Evolutionary conservation across 495 filamentous ascomycete species (phyloP).

Genomic region (Penicillium canariense): DNA sequence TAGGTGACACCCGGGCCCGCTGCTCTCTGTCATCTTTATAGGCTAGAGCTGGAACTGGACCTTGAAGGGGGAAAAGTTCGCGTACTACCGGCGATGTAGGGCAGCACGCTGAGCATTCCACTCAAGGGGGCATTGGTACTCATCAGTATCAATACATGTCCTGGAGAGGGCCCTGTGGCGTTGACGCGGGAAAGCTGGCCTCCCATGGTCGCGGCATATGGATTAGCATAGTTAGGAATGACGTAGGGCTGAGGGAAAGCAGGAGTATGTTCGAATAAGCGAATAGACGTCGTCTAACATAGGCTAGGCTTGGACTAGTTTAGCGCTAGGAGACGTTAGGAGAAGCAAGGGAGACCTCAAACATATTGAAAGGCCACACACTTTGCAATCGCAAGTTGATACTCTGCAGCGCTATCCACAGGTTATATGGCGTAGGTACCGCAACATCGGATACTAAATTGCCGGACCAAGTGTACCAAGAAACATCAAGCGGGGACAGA

Average conservation of each 20-base stretch:
- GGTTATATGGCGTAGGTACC: not conserved
- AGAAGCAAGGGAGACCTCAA: conserved; percentile 14
- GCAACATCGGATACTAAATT: not conserved
- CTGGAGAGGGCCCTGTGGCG: conserved; percentile 43
- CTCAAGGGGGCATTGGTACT: conserved; percentile 38
- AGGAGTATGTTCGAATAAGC: conserved; percentile 29
- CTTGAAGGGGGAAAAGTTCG: conserved; percentile 47
- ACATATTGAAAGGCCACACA: conserved; percentile 6
- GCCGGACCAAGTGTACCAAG: not conserved
- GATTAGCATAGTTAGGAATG: conserved; percentile 31
- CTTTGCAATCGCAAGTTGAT: not conserved
- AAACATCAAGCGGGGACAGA: not conserved
- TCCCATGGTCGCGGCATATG: conserved; percentile 29
- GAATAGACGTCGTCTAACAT: conserved; percentile 24
- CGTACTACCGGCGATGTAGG: conserved; percentile 45
- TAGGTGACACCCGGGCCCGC: conserved; percentile 34
- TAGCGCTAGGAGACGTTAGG: conserved; percentile 8
- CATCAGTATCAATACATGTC: conserved; percentile 39
- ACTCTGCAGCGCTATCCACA: not conserved
- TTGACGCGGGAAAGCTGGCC: conserved; percentile 33
- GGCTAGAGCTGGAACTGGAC: conserved; percentile 48
- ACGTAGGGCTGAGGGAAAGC: conserved; percentile 30
- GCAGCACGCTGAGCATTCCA: conserved; percentile 33
- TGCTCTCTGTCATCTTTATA: conserved; percentile 33
- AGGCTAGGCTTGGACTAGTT: conserved; percentile 9